A percentile compares a stretch with the other conserved stretches of the same genome.
phyloP scores from a whole-genome alignment of 2,329 filamentous ascomycete genomes.

The Bipolaris oryzae region DNA sequence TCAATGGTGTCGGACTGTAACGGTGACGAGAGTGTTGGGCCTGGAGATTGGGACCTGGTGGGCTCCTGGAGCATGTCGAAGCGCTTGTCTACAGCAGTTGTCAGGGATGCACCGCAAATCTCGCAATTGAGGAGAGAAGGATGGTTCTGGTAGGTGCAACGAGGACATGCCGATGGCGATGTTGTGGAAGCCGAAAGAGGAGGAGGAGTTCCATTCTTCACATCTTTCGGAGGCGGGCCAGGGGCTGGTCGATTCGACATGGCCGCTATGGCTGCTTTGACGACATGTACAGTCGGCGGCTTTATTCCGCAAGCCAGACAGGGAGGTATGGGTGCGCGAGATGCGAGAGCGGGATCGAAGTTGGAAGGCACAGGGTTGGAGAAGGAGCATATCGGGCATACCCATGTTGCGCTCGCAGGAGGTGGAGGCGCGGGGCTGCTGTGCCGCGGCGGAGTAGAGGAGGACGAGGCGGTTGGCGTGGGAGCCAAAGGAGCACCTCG shows the following conservation, averaged over 20 bases:
- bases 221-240: slow-evolving; percentile 40
- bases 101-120: slow-evolving; percentile 81
- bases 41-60: slow-evolving; percentile 74
- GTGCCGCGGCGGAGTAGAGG: slow-evolving; percentile 43
- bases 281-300: slow-evolving; percentile 77
- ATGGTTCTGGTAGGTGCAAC: slow-evolving; percentile 94
- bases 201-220: slow-evolving; percentile 43
- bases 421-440: slow-evolving; percentile 54
- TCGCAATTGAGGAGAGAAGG: slow-evolving; percentile 85
- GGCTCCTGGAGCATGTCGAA: slow-evolving; percentile 49
- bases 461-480: slow-evolving; percentile 43
- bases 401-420: slow-evolving; percentile 78
- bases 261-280: slow-evolving; percentile 85
- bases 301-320: slow-evolving; percentile 95
- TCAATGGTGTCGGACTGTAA: slow-evolving; percentile 68
- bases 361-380: slow-evolving; percentile 92
- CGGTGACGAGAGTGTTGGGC: slow-evolving; percentile 63
- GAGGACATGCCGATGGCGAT: slow-evolving; percentile 65
- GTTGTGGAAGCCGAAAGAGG: slow-evolving; percentile 18
- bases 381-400: slow-evolving; percentile 94
- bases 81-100: slow-evolving; percentile 57
- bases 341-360: slow-evolving; percentile 83
- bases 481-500: slow-evolving; percentile 55
- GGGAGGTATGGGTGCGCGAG: slow-evolving; percentile 79
- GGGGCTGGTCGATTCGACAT: slow-evolving; percentile 62